These are phyloP conservation scores for Penicillium canescens DNA, from an alignment of 495 filamentous ascomycete genomes.

Conservation along the genomic window DNA sequence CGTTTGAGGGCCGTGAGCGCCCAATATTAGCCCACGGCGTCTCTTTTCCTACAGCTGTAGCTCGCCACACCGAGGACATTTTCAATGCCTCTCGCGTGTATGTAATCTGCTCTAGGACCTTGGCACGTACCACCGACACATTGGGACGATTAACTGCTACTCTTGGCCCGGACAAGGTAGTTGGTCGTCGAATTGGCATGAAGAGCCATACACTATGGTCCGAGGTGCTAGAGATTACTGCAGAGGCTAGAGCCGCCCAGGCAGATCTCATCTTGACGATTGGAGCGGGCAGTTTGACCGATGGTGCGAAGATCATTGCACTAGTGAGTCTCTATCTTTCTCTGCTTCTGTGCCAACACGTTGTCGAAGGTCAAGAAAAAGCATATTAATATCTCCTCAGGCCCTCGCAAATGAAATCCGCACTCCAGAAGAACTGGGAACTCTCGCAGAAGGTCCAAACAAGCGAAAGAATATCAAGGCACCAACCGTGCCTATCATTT, in stretches of 20 bases:
- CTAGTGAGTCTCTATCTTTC: conserved; percentile 36
- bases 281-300: conserved; percentile 61
- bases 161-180: conserved; percentile 43
- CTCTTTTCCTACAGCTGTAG: conserved; percentile 50
- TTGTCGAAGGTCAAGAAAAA: not conserved
- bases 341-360: not conserved
- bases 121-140: conserved; percentile 53
- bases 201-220: conserved; percentile 60
- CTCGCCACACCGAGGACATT: conserved; percentile 48
- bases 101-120: conserved; percentile 59
- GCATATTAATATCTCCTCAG: conserved; percentile 13
- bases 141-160: conserved; percentile 45
- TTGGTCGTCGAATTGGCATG: conserved; percentile 57
- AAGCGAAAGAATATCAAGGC: conserved; percentile 34
- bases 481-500: conserved; percentile 54
- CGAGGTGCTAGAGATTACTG: conserved; percentile 56
- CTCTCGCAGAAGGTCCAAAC: conserved; percentile 37
- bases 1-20: conserved; percentile 35
- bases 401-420: conserved; percentile 49
- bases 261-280: conserved; percentile 62
- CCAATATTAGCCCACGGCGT: conserved; percentile 52
- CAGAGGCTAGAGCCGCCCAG: conserved; percentile 44
- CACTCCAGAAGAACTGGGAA: conserved; percentile 43
- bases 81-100: conserved; percentile 57
- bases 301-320: conserved; percentile 59